Evolutionary conservation across 2,329 filamentous ascomycete genomes (phyloP), one percentile per base, ranked within the genome.

Genomic region (Xylariaceae sp.): DNA sequence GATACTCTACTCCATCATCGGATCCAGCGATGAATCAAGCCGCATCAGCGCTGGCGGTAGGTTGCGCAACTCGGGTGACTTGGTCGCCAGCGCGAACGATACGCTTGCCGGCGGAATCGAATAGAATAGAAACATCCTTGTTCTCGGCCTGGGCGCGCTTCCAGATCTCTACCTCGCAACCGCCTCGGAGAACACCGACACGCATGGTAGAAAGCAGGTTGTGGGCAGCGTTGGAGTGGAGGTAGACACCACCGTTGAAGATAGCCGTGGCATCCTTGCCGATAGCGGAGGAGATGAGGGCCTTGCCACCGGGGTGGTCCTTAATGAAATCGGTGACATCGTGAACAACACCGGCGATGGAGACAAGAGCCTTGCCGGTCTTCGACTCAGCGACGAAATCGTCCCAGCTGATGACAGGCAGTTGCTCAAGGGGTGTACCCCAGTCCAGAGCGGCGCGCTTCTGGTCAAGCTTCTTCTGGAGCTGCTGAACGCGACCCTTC

Each of bases 71-170:
- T 75, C 88, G 88, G 63, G 89, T 92, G 56, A 88, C 82, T 75
- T 92, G 88, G 68, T 85, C 80, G 53, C 88, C 88, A 65, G 88
- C 88, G 62, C 89, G 85, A 70, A 91, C 82, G 68, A 92, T 88
- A 56, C 86, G 82, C 72, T 88, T 81, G 57, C 88, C 88, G 60
- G 82, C 76, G 17, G 82, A 83, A 69, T 92, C 88, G 71, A 87
- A 88, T 69, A 88, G 80, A 65, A 84, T 82, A 62, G 83, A 80
- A 59, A 83, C 80, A 64, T 88, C 85, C 75, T 88, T 88, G 76
- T 84, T 85, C 72, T 88, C 85, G 68, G 81, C 78, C 71, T 87
- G 83, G 54, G 84, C 80, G 34, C 85, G 82, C 78, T 87, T 87
- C 85, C 85, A 88, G 73, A 88, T 86, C 76, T 88, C 85, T 39